These are phyloP conservation scores for Pleoardoris graminearum DNA, from an alignment of 2,329 filamentous ascomycete species.

Conservation along the genomic window DNA sequence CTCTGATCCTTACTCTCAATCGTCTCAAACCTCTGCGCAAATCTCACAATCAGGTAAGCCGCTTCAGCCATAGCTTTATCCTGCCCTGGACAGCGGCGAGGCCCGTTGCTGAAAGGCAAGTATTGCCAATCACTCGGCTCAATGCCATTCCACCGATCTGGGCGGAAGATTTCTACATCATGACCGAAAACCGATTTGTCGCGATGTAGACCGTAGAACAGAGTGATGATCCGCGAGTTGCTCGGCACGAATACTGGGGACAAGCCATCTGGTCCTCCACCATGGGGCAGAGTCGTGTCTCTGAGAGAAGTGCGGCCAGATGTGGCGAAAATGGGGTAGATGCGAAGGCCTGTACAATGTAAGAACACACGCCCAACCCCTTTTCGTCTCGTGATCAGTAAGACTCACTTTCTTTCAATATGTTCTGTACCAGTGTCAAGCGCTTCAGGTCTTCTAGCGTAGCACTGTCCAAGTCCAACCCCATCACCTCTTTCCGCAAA, in stretches of 20 bases:
- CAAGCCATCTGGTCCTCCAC: slow-evolving; percentile 16
- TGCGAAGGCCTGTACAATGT: slow-evolving; percentile 14
- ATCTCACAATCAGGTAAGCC: slow-evolving; percentile 7
- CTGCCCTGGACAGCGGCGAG: slow-evolving; percentile 15
- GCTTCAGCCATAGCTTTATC: slow-evolving; percentile 12
- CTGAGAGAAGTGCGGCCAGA: slow-evolving; percentile 11
- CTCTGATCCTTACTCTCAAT: too few species aligned
- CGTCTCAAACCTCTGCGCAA: slow-evolving; percentile 5
- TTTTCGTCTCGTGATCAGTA: too few species aligned
- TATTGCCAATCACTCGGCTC: slow-evolving; percentile 4
- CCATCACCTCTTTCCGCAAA: not conserved
- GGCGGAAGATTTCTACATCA: slow-evolving; percentile 17
- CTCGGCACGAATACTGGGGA: slow-evolving; percentile 15
- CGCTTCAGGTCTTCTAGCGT: not conserved
- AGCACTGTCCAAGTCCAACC: not conserved
- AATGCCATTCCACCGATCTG: slow-evolving; percentile 4
- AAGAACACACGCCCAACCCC: too few species aligned
- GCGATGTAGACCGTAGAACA: slow-evolving; percentile 51
- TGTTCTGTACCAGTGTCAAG: slow-evolving; percentile 1
- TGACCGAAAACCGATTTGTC: slow-evolving; percentile 17
- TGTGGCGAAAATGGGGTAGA: slow-evolving; percentile 21
- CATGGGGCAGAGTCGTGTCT: slow-evolving; percentile 20
- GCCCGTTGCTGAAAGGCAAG: slow-evolving; percentile 7
- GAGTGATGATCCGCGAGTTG: slow-evolving; percentile 30
- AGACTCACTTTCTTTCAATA: too few species aligned